Evolutionary conservation across 805 yeast genomes (phyloP).

Genomic region (Ogataea minuta): DNA sequence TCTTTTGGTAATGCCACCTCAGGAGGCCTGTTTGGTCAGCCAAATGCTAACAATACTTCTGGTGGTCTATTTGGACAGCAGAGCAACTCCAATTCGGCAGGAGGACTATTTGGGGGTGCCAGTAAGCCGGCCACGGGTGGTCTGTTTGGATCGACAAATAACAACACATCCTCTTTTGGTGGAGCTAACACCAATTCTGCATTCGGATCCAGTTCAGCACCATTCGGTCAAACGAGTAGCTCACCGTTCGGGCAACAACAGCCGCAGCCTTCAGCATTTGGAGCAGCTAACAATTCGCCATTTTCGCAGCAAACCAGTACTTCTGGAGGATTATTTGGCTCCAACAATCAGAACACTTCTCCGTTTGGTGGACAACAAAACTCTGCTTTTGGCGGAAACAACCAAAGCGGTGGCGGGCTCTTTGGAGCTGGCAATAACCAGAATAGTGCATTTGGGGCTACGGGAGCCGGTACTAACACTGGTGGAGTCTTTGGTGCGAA

Average conservation of each 20-base stretch:
- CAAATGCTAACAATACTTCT: slow-evolving; percentile 25
- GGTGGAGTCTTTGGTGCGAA: slow-evolving; percentile 16
- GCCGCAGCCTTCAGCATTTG: slow-evolving; percentile 25
- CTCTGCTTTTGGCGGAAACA: slow-evolving; percentile 39
- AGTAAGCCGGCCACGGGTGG: slow-evolving; percentile 11
- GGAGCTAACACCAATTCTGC: slow-evolving; percentile 31
- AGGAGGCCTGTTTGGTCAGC: slow-evolving; percentile 48
- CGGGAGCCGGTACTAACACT: neutral
- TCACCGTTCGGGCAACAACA: slow-evolving; percentile 27
- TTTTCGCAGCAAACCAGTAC: slow-evolving; percentile 28
- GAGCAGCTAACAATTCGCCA: slow-evolving; percentile 21
- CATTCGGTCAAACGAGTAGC: slow-evolving; percentile 24
- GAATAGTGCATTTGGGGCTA: slow-evolving; percentile 28
- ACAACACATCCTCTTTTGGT: slow-evolving; percentile 26
- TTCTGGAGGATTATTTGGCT: slow-evolving; percentile 31
- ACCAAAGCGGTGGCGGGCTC: slow-evolving; percentile 15
- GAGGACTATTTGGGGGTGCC: slow-evolving; percentile 23
- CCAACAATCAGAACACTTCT: slow-evolving; percentile 13
- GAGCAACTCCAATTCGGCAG: slow-evolving; percentile 24
- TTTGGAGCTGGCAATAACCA: slow-evolving; percentile 27
- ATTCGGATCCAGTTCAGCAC: slow-evolving; percentile 22
- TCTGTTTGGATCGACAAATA: slow-evolving; percentile 22
- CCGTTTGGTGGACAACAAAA: slow-evolving; percentile 25
- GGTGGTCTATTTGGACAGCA: slow-evolving; percentile 40
- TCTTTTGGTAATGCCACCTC: slow-evolving; percentile 20